Evolutionary conservation across 1,284 basidiomycete genomes (phyloP).

Genomic region (Golubevia sp.): DNA sequence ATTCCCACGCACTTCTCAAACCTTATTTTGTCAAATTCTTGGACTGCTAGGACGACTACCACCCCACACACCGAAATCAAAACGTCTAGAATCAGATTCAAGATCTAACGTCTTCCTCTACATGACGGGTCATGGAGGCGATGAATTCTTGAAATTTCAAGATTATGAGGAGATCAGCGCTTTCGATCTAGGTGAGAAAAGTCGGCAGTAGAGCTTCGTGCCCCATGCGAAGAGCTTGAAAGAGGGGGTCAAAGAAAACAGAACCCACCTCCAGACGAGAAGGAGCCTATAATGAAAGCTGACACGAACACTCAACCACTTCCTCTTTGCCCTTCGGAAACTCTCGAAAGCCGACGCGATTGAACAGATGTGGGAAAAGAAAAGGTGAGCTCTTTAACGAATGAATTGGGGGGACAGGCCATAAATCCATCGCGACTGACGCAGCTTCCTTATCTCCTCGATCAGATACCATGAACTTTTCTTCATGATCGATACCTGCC

Average conservation of each 20-base stretch:
- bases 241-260: too few relatives aligned
- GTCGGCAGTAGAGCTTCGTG: neutral
- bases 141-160: constrained; percentile 60
- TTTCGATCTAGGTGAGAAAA: constrained; percentile 30
- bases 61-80: constrained; percentile 40
- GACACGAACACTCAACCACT: neutral
- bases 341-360: constrained; percentile 52
- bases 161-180: constrained; percentile 57
- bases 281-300: too few relatives aligned
- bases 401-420: too few relatives aligned
- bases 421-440: too few relatives aligned
- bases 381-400: constrained; percentile 5
- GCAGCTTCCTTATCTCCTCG: neutral
- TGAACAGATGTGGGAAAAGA: constrained; percentile 58
- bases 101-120: constrained; percentile 55
- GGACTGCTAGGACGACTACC: constrained; percentile 31
- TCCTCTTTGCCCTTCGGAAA: neutral
- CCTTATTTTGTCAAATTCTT: too few relatives aligned
- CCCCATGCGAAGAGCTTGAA: too few relatives aligned
- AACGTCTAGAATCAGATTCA: constrained; percentile 46
- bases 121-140: constrained; percentile 60
- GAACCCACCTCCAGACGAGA: too few relatives aligned
- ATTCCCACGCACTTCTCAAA: too few relatives aligned
- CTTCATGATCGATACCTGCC: constrained; percentile 60
- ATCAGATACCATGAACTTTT: constrained; percentile 54